These are phyloP conservation scores for Fusarium sp. DNA, from an alignment of 2,329 filamentous ascomycete genomes.

Conservation along the genomic window DNA sequence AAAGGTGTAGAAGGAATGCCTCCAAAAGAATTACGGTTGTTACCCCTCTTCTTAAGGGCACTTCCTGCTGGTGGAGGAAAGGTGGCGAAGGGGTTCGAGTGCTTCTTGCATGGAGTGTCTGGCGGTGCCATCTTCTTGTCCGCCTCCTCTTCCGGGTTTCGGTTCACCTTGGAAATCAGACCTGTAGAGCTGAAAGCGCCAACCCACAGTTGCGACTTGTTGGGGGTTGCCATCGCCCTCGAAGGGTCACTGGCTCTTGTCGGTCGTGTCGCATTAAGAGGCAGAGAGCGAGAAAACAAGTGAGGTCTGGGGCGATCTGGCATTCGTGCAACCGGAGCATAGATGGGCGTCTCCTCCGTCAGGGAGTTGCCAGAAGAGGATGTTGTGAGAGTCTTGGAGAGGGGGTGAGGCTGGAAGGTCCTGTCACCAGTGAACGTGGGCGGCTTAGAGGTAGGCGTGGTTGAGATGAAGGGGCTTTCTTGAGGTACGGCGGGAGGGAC, in stretches of 20 bases:
- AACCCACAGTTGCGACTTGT: conserved; percentile 68
- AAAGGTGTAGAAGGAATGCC: conserved; percentile 85
- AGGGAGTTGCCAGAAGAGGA: conserved; percentile 87
- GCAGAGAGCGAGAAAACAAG: conserved; percentile 54
- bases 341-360: conserved; percentile 70
- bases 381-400: conserved; percentile 87
- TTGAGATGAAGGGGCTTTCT: conserved; percentile 73
- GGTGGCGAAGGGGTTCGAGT: conserved; percentile 75
- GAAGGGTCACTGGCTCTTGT: conserved; percentile 48
- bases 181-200: conserved; percentile 95
- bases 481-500: conserved; percentile 70
- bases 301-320: conserved; percentile 47
- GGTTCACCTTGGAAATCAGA: conserved; percentile 93
- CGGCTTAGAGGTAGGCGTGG: conserved; percentile 66
- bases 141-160: conserved; percentile 77
- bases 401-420: conserved; percentile 76
- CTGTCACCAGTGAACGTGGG: conserved; percentile 53
- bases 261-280: conserved; percentile 54
- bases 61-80: conserved; percentile 71
- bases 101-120: conserved; percentile 96
- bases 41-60: conserved; percentile 71
- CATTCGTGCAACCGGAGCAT: conserved; percentile 46
- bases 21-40: conserved; percentile 76
- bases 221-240: conserved; percentile 60
- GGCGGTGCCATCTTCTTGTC: conserved; percentile 78